These are phyloP conservation scores for Cucurbitaria berberidis DNA, from an alignment of 2,329 filamentous ascomycete genomes.

Conservation along the genomic window DNA sequence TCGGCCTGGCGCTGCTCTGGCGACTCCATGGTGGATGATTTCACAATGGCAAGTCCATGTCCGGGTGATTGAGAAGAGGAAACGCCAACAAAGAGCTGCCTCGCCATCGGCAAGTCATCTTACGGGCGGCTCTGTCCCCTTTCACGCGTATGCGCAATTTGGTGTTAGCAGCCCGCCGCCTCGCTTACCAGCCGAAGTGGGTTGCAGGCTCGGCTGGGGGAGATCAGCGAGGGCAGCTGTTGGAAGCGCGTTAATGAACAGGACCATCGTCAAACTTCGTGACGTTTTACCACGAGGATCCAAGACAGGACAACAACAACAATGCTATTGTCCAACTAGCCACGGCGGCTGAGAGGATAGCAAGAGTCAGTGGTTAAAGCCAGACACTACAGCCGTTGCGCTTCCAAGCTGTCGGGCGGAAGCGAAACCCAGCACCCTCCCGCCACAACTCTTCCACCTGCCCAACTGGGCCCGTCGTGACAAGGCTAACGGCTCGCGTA, in stretches of 20 bases:
- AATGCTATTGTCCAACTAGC: not conserved
- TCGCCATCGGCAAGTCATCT: not conserved
- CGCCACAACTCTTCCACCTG: not conserved
- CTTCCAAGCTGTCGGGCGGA: not conserved
- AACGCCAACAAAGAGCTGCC: slow-evolving; percentile 1
- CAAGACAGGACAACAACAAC: not conserved
- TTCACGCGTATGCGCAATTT: slow-evolving; percentile 7
- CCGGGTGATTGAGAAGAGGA: slow-evolving; percentile 10
- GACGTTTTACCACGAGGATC: not conserved
- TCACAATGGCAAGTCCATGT: slow-evolving; percentile 14
- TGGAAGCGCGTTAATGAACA: not conserved
- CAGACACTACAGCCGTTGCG: slow-evolving; percentile 1
- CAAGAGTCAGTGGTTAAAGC: not conserved
- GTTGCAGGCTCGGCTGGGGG: slow-evolving; percentile 8
- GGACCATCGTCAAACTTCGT: not conserved
- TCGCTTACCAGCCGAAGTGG: slow-evolving; percentile 34
- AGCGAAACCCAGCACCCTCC: not conserved
- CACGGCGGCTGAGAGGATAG: not conserved
- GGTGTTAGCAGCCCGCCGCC: slow-evolving; percentile 7
- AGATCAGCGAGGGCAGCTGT: not conserved
- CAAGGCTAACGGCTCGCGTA: slow-evolving; percentile 8
- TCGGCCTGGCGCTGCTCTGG: slow-evolving; percentile 14
- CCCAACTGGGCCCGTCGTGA: not conserved
- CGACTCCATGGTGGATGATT: slow-evolving; percentile 17
- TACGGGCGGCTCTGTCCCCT: slow-evolving; percentile 5